A percentile compares a stretch with the other conserved stretches of the same genome.
phyloP scores from a whole-genome alignment of 805 yeast species.

The Candida nemodendra region DNA sequence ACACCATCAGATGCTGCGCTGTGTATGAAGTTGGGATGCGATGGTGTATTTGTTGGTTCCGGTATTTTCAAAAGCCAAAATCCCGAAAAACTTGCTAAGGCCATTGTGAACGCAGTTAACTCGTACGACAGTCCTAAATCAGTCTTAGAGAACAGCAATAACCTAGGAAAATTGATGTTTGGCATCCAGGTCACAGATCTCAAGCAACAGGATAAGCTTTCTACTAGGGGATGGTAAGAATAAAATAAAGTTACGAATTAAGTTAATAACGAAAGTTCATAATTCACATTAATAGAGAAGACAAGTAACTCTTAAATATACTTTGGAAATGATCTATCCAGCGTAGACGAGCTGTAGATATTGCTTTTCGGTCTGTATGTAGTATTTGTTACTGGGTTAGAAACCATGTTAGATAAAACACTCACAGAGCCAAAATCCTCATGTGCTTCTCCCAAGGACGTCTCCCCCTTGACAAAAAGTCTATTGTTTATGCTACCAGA shows the following conservation, averaged over 20 bases:
- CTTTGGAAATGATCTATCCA: constrained; percentile 8
- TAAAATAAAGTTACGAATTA: neutral
- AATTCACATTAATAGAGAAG: too few species aligned
- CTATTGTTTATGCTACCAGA: too few species aligned
- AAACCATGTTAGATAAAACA: too few species aligned
- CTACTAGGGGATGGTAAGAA: constrained; percentile 52
- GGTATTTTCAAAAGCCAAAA: constrained; percentile 75
- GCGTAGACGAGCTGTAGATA: constrained; percentile 12
- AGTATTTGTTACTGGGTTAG: too few species aligned
- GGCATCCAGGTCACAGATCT: constrained; percentile 62
- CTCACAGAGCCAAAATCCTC: too few species aligned
- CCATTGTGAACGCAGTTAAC: constrained; percentile 79
- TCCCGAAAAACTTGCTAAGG: constrained; percentile 71
- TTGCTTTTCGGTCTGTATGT: constrained; percentile 7
- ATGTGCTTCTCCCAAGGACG: too few species aligned
- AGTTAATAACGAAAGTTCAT: too few species aligned
- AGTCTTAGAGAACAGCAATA: constrained; percentile 64
- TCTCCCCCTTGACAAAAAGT: too few species aligned
- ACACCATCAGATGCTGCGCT: constrained; percentile 87
- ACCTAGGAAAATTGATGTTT: constrained; percentile 74
- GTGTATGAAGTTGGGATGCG: constrained; percentile 79
- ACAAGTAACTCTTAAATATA: constrained; percentile 5
- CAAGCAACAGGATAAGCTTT: constrained; percentile 43
- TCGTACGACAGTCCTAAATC: constrained; percentile 60
- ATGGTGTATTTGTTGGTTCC: constrained; percentile 75